Conservation (phyloP, 179 eudicot species). For the Beta macrorhiza region DNA sequence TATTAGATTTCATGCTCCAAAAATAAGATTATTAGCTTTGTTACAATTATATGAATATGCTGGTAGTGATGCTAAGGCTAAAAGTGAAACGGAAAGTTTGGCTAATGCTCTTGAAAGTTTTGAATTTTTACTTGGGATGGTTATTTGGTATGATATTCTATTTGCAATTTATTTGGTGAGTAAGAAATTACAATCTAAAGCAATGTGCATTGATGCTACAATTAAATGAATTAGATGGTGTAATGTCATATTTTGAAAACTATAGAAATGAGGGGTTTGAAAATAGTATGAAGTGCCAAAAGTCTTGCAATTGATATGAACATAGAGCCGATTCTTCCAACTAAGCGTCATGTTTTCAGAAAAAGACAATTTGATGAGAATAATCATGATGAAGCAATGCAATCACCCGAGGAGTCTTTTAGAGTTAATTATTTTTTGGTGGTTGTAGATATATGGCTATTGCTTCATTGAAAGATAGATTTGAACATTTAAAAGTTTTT, state of each 20-base stretch:
- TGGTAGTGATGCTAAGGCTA: constrained; percentile 3
- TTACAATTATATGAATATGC: not conserved
- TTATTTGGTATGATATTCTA: not conserved
- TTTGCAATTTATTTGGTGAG: not conserved
- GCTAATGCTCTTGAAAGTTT: not conserved
- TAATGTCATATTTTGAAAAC: constrained; percentile 6
- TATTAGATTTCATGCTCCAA: constrained; percentile 1
- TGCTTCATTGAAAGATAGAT: not conserved
- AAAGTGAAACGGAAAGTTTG: not conserved
- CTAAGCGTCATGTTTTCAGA: constrained; percentile 17
- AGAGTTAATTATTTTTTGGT: too few species aligned
- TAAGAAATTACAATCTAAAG: not conserved
- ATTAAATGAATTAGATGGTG: not conserved
- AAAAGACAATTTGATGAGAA: constrained; percentile 32
- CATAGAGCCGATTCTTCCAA: constrained; percentile 20
- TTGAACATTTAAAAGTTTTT: not conserved
- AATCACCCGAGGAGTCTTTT: not conserved
- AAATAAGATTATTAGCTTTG: not conserved
- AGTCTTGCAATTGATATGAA: constrained; percentile 16
- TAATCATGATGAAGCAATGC: not conserved
- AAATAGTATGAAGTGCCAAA: constrained; percentile 7
- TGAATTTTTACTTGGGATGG: not conserved
- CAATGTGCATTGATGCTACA: not conserved
- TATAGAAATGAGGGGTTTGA: constrained; percentile 22
- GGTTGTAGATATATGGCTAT: not conserved